phyloP scores from a whole-genome alignment of 257 asterid genomes.

The Plantago major region DNA sequence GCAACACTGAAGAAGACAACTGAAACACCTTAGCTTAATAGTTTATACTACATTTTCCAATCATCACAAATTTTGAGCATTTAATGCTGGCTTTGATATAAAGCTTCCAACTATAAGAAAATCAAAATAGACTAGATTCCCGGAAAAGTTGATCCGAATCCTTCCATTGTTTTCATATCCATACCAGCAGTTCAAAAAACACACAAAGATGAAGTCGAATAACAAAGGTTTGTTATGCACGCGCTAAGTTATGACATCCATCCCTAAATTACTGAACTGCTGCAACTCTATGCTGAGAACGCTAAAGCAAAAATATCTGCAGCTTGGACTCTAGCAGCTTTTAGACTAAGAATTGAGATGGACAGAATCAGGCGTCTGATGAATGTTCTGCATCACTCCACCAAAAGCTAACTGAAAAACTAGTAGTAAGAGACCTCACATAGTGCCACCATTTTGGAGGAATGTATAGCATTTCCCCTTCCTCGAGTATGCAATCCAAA shows the following conservation, averaged over 20 bases:
- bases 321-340: constrained; percentile 16
- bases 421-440: constrained; percentile 79
- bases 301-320: constrained; percentile 11
- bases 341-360: background rate
- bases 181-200: constrained; percentile 6
- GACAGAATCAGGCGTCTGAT: background rate
- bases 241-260: constrained; percentile 15
- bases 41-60: too few relatives aligned
- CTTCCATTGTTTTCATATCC: background rate
- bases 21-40: too few relatives aligned
- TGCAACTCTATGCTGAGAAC: constrained; percentile 7
- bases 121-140: too few relatives aligned
- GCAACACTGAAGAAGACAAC: background rate
- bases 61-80: too few relatives aligned
- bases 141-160: background rate
- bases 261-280: constrained; percentile 6
- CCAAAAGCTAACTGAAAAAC: constrained; percentile 99
- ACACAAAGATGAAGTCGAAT: background rate
- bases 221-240: constrained; percentile 9
- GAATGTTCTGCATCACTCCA: constrained; percentile 41
- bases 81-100: too few relatives aligned
- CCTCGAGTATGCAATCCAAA: constrained; percentile 86
- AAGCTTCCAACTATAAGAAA: background rate
- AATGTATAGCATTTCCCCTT: constrained; percentile 96
- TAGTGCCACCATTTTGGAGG: constrained; percentile 99